These are phyloP conservation scores for Phaeoacremonium minimum DNA, from an alignment of 2,329 filamentous ascomycete genomes.

Conservation along the genomic window DNA sequence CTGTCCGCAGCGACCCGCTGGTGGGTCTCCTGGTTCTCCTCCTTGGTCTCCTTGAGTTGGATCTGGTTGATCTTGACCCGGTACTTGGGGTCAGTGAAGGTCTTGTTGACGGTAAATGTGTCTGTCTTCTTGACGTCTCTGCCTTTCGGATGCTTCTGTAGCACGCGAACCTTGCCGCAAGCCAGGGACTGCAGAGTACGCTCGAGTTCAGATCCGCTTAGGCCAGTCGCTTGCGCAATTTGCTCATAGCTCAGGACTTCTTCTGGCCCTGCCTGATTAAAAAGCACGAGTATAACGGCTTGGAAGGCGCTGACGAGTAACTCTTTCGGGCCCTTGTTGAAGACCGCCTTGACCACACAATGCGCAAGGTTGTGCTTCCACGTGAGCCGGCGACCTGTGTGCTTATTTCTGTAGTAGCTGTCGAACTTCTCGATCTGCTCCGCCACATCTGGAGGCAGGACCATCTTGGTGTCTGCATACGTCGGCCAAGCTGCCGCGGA, in stretches of 20 bases:
- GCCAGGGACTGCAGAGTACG: conserved; percentile 93
- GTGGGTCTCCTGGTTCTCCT: conserved; percentile 92
- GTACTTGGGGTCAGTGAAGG: conserved; percentile 76
- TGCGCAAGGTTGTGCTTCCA: conserved; percentile 96
- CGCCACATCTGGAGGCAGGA: conserved; percentile 69
- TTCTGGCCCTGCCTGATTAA: conserved; percentile 66
- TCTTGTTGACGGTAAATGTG: conserved; percentile 76
- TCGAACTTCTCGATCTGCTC: conserved; percentile 80
- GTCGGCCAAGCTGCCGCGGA: conserved; percentile 90
- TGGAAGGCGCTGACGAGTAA: conserved; percentile 89
- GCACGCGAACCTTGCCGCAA: conserved; percentile 80
- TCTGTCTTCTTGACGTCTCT: conserved; percentile 75
- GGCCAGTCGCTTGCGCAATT: conserved; percentile 68
- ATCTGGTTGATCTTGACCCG: conserved; percentile 99
- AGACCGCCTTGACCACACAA: conserved; percentile 77
- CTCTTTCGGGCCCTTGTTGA: conserved; percentile 78
- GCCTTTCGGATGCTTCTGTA: conserved; percentile 80
- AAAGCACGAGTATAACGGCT: conserved; percentile 83
- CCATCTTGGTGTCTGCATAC: conserved; percentile 69
- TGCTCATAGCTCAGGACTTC: conserved; percentile 70
- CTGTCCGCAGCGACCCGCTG: conserved; percentile 84
- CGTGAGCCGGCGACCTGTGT: conserved; percentile 77
- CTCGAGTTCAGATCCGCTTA: conserved; percentile 74
- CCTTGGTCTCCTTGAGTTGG: conserved; percentile 90
- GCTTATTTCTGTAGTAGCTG: conserved; percentile 80